Evolutionary conservation across 441 rosid genomes (phyloP), one percentile per base, ranked within the genome.

Genomic region (Dalechampia spathulata): DNA sequence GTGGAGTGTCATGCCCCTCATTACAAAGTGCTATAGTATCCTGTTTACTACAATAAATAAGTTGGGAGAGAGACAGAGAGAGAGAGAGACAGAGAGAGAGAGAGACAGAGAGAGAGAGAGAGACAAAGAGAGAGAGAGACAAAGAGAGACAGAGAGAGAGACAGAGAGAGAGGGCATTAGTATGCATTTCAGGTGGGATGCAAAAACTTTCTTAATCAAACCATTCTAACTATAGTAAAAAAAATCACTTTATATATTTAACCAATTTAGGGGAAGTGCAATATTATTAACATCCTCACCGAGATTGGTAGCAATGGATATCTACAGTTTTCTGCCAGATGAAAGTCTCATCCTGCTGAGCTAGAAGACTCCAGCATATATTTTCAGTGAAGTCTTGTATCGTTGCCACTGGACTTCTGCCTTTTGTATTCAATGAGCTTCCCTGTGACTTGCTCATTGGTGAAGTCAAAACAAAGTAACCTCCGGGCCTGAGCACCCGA

Each of bases 341-440:
- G 64, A 80, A 82, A 47, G 96, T 87, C 76, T 93, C 96, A 19
- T 93, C 95, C 60, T 87, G 99, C 86, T 93, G 99, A 69, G 90
- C 87, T 61, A 78, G 72, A 37, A 83, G 72, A 70, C 76, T 82
- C 99, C 99, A 93, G 49, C 97, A 90, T 25, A 93, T 79, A 66
- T 78, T 79, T 57, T 79, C 88, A 25, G 87, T 72, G 60, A 82
- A 77, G 49, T 80, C 85, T 69, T 83, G 81, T 56, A 82, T 68
- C 16, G 79, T 76, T 44, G 78, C 69, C 62, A 74, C 60, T 58
- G 71, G 66, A 67, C 72, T 74, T 49, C 80, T 75, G 70, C 74
- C 82, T 78, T 79, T 92, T 6, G 45, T 57, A 41, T 61, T 73
- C 5, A 54, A 45, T 34, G 73, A 77, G 52, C 74, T 69, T 61